Percentiles rank a stretch among this genome's conserved stretches.
These are phyloP conservation scores for Solanum pennellii DNA, from an alignment of 257 asterid species.

Conservation along the genomic window DNA sequence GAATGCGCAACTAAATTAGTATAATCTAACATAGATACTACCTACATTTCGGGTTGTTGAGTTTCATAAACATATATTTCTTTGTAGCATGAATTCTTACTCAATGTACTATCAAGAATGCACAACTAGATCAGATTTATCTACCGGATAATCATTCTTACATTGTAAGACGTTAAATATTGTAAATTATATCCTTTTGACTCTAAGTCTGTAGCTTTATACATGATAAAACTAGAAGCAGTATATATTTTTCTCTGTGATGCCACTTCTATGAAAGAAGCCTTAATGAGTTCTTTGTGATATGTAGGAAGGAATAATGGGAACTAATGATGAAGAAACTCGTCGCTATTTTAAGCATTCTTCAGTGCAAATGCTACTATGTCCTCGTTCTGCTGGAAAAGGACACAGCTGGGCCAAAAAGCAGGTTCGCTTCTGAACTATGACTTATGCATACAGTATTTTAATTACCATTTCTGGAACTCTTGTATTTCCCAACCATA, in stretches of 20 bases:
- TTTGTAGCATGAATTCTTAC: neutral
- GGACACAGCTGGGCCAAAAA: constrained; percentile 73
- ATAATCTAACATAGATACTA: neutral
- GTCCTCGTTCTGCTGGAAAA: constrained; percentile 76
- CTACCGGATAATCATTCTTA: neutral
- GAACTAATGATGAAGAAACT: constrained; percentile 79
- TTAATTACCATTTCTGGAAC: neutral
- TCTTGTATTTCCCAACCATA: neutral
- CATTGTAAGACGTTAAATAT: neutral
- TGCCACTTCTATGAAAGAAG: neutral
- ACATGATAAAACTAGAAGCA: neutral
- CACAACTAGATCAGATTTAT: neutral
- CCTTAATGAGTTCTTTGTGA: constrained; percentile 1
- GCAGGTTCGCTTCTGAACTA: constrained; percentile 14
- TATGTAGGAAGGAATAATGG: constrained; percentile 74
- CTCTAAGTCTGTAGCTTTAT: neutral
- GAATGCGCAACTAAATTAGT: neutral
- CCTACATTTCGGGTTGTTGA: neutral
- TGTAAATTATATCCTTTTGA: neutral
- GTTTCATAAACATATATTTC: neutral
- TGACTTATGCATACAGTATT: neutral
- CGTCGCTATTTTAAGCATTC: constrained; percentile 85
- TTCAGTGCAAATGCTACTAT: constrained; percentile 71
- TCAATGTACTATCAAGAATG: neutral
- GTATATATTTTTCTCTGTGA: neutral